Conservation (phyloP, 1,284 basidiomycete species). For the Neonothopanus nambi region DNA sequence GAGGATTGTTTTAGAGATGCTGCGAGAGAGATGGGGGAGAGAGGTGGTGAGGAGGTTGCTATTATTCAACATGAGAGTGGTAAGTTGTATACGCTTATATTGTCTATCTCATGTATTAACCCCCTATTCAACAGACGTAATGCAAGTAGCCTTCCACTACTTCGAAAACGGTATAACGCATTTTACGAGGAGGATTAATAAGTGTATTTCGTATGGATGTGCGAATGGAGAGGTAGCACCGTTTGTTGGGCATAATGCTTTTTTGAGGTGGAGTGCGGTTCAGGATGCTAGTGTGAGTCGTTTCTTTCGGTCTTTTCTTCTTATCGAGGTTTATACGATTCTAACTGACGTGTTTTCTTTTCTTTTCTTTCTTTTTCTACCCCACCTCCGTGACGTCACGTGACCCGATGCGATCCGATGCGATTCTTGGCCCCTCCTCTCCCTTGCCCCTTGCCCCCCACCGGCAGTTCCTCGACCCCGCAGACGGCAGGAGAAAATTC, state of each 20-base stretch:
- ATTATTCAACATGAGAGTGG: conserved; percentile 84
- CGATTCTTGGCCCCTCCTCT: too few relatives aligned
- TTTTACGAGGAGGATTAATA: conserved; percentile 72
- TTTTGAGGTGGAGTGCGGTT: conserved; percentile 81
- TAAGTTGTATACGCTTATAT: conserved; percentile 26
- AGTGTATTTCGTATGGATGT: conserved; percentile 37
- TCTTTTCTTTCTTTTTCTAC: too few relatives aligned
- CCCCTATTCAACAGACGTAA: background rate
- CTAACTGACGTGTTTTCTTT: too few relatives aligned
- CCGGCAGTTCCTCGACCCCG: conserved; percentile 8
- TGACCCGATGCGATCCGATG: too few relatives aligned
- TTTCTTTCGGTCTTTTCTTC: background rate
- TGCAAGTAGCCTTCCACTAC: conserved; percentile 71
- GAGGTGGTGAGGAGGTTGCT: conserved; percentile 66
- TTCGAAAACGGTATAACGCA: conserved; percentile 85
- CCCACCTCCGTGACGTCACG: too few relatives aligned
- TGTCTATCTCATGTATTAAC: background rate
- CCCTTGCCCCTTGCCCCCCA: background rate
- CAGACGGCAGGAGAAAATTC: conserved; percentile 52
- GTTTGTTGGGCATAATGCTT: conserved; percentile 89
- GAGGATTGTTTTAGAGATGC: conserved; percentile 87
- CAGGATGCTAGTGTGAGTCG: conserved; percentile 61
- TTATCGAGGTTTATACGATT: too few relatives aligned
- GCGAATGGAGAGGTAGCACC: conserved; percentile 54
- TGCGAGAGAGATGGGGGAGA: conserved; percentile 63